Conservation (phyloP, 2,329 filamentous ascomycete species). For the Xylaria sp. region DNA sequence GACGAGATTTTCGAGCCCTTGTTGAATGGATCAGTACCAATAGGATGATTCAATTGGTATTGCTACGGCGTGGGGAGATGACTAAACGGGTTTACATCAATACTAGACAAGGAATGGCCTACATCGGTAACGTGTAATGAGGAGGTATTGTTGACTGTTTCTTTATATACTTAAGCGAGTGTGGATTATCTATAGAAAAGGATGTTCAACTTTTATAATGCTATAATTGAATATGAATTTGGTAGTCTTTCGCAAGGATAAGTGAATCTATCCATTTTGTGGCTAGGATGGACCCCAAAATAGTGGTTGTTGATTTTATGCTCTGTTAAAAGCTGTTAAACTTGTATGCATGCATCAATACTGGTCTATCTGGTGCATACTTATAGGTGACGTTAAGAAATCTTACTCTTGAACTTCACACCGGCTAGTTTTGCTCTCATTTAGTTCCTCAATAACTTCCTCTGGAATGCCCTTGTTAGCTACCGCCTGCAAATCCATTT, state of each 20-base stretch:
- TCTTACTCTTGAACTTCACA: not conserved
- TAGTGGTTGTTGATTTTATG: not conserved
- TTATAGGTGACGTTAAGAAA: not conserved
- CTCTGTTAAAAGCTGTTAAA: not conserved
- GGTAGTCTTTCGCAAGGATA: not conserved
- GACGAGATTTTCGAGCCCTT: slow-evolving; percentile 24
- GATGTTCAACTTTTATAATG: no score
- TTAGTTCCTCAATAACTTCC: slow-evolving; percentile 1
- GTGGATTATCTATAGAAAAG: no score
- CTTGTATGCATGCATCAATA: no score
- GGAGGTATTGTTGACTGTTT: slow-evolving; percentile 35
- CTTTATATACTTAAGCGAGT: no score
- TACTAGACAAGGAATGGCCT: slow-evolving; percentile 4
- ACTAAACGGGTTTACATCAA: slow-evolving; percentile 42
- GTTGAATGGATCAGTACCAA: not conserved
- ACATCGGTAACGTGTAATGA: no score
- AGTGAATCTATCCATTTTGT: not conserved
- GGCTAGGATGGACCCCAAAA: not conserved
- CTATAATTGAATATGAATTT: no score
- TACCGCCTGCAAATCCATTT: slow-evolving; percentile 18
- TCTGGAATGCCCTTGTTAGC: slow-evolving; percentile 14
- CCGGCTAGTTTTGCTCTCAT: not conserved
- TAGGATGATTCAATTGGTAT: slow-evolving; percentile 26
- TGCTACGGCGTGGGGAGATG: slow-evolving; percentile 28
- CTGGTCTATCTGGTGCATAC: not conserved